Evolutionary conservation across 257 asterid genomes (phyloP).

Genomic region (Plantago elongata): DNA sequence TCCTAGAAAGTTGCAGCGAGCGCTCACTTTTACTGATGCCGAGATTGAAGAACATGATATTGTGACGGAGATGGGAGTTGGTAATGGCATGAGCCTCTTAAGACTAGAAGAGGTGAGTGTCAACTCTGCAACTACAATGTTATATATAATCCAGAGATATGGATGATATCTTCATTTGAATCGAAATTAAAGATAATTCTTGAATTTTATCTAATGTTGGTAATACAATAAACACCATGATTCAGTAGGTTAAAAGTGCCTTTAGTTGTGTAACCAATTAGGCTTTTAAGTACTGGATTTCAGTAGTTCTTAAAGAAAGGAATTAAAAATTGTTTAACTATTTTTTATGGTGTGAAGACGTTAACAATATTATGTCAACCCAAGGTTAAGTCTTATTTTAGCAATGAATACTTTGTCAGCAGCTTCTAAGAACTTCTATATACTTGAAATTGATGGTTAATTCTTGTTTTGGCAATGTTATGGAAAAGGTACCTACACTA

Average conservation of each 20-base stretch:
- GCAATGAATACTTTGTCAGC: no score
- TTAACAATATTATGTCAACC: no score
- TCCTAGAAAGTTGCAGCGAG: slow-evolving; percentile 73
- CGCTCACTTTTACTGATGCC: slow-evolving; percentile 85
- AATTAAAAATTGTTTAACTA: no score
- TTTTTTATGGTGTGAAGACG: no score
- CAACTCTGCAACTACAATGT: not conserved
- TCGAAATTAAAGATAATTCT: not conserved
- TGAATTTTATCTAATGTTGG: not conserved
- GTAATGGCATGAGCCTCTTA: slow-evolving; percentile 26
- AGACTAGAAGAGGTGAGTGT: slow-evolving; percentile 45
- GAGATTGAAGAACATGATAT: slow-evolving; percentile 67
- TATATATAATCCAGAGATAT: not conserved
- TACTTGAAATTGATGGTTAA: not conserved
- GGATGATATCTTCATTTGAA: not conserved
- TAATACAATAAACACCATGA: not conserved
- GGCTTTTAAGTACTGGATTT: no score
- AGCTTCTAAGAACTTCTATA: no score
- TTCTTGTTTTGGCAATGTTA: not conserved
- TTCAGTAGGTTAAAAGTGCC: not conserved
- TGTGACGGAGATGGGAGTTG: slow-evolving; percentile 28
- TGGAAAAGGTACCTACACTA: no score
- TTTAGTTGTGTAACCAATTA: not conserved
- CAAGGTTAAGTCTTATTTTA: no score
- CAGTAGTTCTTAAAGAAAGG: no score